Evolutionary conservation across 1,284 basidiomycete genomes (phyloP).

Genomic region (Microbotryum lychnidis-dioicae): DNA sequence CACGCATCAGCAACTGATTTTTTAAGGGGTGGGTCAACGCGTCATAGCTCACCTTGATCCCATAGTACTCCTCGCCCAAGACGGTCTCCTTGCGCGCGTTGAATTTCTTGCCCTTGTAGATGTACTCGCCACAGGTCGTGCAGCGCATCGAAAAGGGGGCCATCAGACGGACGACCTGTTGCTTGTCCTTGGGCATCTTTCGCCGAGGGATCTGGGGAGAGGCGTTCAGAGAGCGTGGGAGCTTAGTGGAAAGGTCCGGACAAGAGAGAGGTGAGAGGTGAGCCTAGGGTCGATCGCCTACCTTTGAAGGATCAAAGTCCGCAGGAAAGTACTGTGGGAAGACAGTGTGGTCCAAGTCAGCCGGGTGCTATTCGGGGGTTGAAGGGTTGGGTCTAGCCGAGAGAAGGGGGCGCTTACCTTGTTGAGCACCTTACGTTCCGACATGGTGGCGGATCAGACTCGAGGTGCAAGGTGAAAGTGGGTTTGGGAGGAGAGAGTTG

Average conservation of each 20-base stretch:
- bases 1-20: too few species aligned
- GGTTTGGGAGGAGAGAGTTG: not conserved
- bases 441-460: slow-evolving; percentile 34
- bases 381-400: too few species aligned
- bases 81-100: slow-evolving; percentile 98
- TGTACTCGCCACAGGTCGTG: slow-evolving; percentile 83
- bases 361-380: not conserved
- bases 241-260: too few species aligned
- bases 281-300: slow-evolving; percentile 38
- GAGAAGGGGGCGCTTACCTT: slow-evolving; percentile 27
- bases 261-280: not conserved
- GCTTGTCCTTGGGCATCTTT: slow-evolving; percentile 74
- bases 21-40: too few species aligned
- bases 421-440: slow-evolving; percentile 43
- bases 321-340: slow-evolving; percentile 44
- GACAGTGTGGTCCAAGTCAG: not conserved
- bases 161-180: slow-evolving; percentile 85
- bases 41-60: slow-evolving; percentile 76
- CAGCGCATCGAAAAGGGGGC: slow-evolving; percentile 92
- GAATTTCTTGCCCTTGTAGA: slow-evolving; percentile 94
- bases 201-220: slow-evolving; percentile 62
- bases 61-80: slow-evolving; percentile 91
- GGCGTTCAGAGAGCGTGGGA: not conserved
- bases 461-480: not conserved
- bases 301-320: slow-evolving; percentile 87